Evolutionary conservation across 139 green algal species (phyloP), one percentile per base, ranked within the genome.

Genomic region (Haematococcus sp.): DNA sequence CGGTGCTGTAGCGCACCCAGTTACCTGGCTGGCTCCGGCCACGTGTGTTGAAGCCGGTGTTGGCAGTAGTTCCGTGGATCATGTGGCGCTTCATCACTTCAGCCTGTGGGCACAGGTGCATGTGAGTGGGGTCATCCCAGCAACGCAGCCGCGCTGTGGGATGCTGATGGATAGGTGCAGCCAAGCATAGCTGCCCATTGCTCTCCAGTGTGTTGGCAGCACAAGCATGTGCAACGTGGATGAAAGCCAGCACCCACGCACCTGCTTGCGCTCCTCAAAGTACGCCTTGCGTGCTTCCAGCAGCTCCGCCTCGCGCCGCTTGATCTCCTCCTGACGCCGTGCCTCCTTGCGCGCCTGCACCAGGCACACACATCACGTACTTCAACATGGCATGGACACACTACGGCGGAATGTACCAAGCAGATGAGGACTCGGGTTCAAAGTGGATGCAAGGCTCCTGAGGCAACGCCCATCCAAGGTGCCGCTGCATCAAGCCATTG

Each of bases 241-340:
- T n/a, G n/a, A n/a, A n/a, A n/a, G n/a, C n/a, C n/a, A n/a, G n/a
- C n/a, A n/a, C n/a, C n/a, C n/a, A n/a, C n/a, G 40, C 59, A 68
- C 61, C 74, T 79, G 74, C 70, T 81, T 81, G 56, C 76, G 69
- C 44, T 81, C 79, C 54, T 82, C 75, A 35, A 81, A 86, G 72
- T 86, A 86, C 4, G 72, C 80, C 68, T 81, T 82, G 52, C 80
- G 80, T 9, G 80, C 80, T 7, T 82, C 43, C 56, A 85, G 68
- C 71, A 85, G 60, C 71, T 85, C 80, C 27, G 75, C 80, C 75
- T 85, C 80, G 2, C 80, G 71, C 59, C 63, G 68, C 34, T 60
- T 66, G 28, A 77, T 70, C 71, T 85, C 80, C 71, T 85, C 71
- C 58, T 75, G 54, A 66, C 63, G 70, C 25, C 52, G 40, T 20